phyloP scores from a whole-genome alignment of 1,284 basidiomycete genomes.

The Ustilago bromivora region DNA sequence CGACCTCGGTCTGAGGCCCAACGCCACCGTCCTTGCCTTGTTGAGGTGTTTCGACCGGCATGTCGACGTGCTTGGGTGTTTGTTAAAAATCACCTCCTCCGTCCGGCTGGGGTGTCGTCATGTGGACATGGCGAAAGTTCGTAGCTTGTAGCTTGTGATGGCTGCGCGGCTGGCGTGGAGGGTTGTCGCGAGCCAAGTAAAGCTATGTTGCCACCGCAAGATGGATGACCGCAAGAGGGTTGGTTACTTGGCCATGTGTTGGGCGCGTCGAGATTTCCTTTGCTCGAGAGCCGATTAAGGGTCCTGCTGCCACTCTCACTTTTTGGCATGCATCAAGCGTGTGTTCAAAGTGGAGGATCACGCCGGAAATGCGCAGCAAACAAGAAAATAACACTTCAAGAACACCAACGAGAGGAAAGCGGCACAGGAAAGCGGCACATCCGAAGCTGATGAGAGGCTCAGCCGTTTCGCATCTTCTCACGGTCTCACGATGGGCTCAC shows the following conservation, averaged over 20 bases:
- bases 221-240: not conserved
- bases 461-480: not conserved
- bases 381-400: conserved; percentile 1
- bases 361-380: not conserved
- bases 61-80: not conserved
- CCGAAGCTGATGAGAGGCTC: not conserved
- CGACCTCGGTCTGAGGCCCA: not conserved
- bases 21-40: not conserved
- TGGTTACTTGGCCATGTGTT: not conserved
- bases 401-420: not conserved
- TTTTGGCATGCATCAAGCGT: conserved; percentile 2
- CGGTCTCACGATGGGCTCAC: not conserved
- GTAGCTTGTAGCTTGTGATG: not conserved
- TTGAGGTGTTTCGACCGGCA: not conserved
- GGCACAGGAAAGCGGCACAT: conserved; percentile 4
- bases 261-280: not conserved
- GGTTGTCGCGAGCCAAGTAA: not conserved
- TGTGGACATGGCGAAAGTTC: conserved; percentile 5
- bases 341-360: conserved; percentile 3
- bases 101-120: conserved; percentile 7
- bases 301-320: not conserved
- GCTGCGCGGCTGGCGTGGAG: not conserved
- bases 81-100: not conserved
- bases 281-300: not conserved
- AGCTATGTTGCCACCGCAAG: not conserved